These are phyloP conservation scores for Dictyostelium capitatum DNA, from an alignment of 78 protist genomes.

Conservation along the genomic window DNA sequence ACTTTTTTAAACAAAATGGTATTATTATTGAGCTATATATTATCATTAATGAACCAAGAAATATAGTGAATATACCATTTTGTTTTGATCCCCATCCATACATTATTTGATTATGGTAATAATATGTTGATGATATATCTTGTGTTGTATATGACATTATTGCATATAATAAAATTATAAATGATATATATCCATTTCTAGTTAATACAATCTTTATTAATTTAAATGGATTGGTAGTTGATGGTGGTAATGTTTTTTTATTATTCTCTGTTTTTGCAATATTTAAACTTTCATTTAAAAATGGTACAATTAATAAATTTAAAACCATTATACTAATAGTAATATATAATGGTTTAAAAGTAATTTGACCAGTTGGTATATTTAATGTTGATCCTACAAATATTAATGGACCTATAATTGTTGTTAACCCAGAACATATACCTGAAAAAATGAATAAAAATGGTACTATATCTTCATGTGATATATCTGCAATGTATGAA, in stretches of 20 bases:
- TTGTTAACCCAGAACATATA: neutral
- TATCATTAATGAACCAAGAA: neutral
- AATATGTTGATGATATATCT: neutral
- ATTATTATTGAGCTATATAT: neutral
- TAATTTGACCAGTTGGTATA: neutral
- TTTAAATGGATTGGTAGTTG: neutral
- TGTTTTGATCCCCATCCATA: neutral
- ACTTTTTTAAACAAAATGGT: constrained; percentile 4
- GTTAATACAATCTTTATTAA: neutral
- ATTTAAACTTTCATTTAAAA: neutral
- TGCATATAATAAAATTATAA: neutral
- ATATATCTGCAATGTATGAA: constrained; percentile 9
- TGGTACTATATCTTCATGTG: neutral
- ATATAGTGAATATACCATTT: neutral
- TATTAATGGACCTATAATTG: neutral
- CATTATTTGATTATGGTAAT: neutral
- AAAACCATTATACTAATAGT: neutral
- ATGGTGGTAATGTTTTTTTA: neutral
- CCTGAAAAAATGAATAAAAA: neutral
- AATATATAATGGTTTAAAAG: neutral
- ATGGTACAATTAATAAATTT: neutral
- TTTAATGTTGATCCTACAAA: neutral
- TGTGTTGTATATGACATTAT: neutral
- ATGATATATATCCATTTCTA: neutral
- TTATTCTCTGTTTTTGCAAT: constrained; percentile 11